Percentiles rank a stretch among this genome's conserved stretches.
Conservation (phyloP, 371 early-diverging fungal genomes). For the Syncephalis fuscata region DNA sequence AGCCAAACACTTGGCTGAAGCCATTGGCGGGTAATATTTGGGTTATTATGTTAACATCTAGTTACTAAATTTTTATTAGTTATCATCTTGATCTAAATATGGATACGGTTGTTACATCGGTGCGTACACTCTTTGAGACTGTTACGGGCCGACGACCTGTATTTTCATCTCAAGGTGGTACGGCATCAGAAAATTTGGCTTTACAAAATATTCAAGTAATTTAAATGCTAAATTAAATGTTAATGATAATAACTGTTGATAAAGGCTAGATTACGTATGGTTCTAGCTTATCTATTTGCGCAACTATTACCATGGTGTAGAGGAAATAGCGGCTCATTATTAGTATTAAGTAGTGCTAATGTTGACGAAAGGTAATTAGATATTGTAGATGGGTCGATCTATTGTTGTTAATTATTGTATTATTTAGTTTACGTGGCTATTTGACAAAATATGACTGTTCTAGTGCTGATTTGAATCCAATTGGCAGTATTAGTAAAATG, state of each 20-base stretch:
- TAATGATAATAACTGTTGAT: neutral
- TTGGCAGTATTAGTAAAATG: conserved; percentile 84
- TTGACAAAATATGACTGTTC: conserved; percentile 98
- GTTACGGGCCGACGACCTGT: conserved; percentile 66
- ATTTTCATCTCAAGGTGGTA: conserved; percentile 77
- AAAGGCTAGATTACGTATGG: conserved; percentile 87
- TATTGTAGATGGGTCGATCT: neutral
- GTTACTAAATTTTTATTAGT: conserved; percentile 19
- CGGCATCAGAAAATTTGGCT: conserved; percentile 77
- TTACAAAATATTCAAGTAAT: conserved; percentile 85
- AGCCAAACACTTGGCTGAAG: conserved; percentile 58
- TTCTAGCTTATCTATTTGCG: conserved; percentile 87
- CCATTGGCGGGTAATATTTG: conserved; percentile 50
- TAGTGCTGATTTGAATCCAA: conserved; percentile 92
- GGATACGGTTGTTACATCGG: conserved; percentile 60
- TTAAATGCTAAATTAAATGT: neutral
- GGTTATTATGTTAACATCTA: neutral
- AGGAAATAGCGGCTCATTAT: conserved; percentile 47
- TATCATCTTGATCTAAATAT: conserved; percentile 83
- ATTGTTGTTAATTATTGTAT: neutral
- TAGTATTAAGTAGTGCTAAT: conserved; percentile 91
- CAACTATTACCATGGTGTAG: conserved; percentile 86
- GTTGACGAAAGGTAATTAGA: conserved; percentile 76
- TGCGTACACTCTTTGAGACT: conserved; percentile 52
- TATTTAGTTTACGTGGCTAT: conserved; percentile 71